phyloP scores from a whole-genome alignment of 2,329 filamentous ascomycete species.

The Pseudocercospora vitis region DNA sequence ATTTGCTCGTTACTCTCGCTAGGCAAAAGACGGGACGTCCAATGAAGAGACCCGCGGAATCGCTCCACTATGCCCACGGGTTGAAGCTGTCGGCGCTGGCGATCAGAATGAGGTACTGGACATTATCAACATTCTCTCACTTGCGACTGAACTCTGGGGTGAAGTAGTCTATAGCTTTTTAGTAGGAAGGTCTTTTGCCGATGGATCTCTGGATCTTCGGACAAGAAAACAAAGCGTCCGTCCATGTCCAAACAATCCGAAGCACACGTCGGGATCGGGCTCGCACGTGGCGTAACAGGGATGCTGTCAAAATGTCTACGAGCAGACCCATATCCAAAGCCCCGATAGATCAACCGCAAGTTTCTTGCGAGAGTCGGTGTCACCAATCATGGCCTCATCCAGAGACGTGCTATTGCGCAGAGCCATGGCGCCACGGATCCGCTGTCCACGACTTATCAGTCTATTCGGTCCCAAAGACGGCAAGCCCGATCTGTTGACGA shows the following conservation, averaged over 20 bases:
- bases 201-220: not conserved
- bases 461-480: not conserved
- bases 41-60: not conserved
- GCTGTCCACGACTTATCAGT: not conserved
- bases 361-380: not conserved
- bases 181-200: not conserved
- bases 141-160: too few species aligned
- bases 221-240: not conserved
- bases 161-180: not conserved
- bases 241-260: not conserved
- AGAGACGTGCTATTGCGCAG: not conserved
- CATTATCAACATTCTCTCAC: not conserved
- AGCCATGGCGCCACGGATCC: not conserved
- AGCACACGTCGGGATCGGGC: not conserved
- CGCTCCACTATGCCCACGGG: not conserved
- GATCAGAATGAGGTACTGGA: not conserved
- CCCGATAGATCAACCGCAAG: not conserved
- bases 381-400: not conserved
- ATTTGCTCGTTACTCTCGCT: too few species aligned
- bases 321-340: not conserved
- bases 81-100: not conserved
- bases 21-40: too few species aligned
- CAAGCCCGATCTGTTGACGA: not conserved
- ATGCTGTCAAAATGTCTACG: not conserved
- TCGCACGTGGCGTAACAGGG: not conserved